Conservation (phyloP, 495 filamentous ascomycete genomes). For the Penicillium cinerascens region DNA sequence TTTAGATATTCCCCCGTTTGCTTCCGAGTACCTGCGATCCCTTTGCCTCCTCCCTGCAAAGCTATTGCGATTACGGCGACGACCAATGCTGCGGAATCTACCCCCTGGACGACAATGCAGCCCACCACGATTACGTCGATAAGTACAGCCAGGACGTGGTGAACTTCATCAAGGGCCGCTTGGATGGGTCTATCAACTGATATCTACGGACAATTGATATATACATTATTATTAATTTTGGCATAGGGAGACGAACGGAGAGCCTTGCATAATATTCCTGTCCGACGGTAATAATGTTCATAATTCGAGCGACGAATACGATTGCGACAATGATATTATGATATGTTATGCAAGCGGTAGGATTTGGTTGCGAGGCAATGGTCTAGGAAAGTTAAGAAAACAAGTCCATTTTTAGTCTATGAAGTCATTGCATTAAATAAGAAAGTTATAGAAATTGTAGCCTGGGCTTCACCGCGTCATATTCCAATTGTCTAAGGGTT, state of each 20-base stretch:
- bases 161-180: slow-evolving; percentile 15
- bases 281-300: too few species aligned
- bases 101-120: slow-evolving; percentile 10
- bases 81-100: slow-evolving; percentile 2
- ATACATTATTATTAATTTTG: too few species aligned
- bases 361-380: too few species aligned
- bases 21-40: slow-evolving; percentile 15
- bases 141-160: slow-evolving; percentile 25
- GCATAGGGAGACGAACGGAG: too few species aligned
- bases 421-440: too few species aligned
- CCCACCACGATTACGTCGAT: slow-evolving; percentile 16
- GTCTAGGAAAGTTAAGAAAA: too few species aligned
- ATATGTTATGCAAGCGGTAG: too few species aligned
- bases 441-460: background rate
- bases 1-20: slow-evolving; percentile 14
- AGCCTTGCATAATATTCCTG: too few species aligned
- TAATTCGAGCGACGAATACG: too few species aligned
- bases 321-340: too few species aligned
- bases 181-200: background rate
- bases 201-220: background rate
- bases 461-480: background rate
- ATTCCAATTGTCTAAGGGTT: too few species aligned
- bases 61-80: slow-evolving; percentile 24
- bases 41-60: slow-evolving; percentile 16
- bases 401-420: too few species aligned